Evolutionary conservation across 768 basidiomycete species (phyloP).

Genomic region (Cytidiella melzeri): DNA sequence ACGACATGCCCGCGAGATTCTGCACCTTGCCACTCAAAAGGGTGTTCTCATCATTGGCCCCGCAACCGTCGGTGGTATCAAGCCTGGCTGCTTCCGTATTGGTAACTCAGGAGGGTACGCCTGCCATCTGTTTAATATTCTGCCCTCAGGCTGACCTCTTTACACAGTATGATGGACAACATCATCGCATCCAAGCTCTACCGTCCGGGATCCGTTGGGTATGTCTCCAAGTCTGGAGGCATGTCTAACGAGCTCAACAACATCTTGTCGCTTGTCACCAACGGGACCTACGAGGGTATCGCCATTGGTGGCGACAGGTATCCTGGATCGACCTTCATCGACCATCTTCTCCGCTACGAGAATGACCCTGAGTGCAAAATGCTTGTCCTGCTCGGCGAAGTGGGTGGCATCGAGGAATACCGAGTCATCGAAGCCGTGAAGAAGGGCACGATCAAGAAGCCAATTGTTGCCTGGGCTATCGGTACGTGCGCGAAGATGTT

Average conservation of each 20-base stretch:
- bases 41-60: slow-evolving; percentile 92
- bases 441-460: slow-evolving; percentile 90
- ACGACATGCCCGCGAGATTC: slow-evolving; percentile 92
- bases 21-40: slow-evolving; percentile 81
- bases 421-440: slow-evolving; percentile 98
- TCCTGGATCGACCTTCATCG: slow-evolving; percentile 97
- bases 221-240: slow-evolving; percentile 98
- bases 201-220: slow-evolving; percentile 94
- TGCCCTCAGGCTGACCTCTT: background rate
- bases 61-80: slow-evolving; percentile 98
- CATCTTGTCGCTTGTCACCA: slow-evolving; percentile 92
- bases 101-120: slow-evolving; percentile 95
- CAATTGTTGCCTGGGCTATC: slow-evolving; percentile 99
- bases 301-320: slow-evolving; percentile 99
- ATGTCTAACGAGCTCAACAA: slow-evolving; percentile 99
- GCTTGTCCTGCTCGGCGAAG: slow-evolving; percentile 97
- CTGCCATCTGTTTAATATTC: slow-evolving; percentile 10
- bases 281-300: slow-evolving; percentile 99
- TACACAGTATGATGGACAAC: slow-evolving; percentile 95
- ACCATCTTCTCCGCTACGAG: slow-evolving; percentile 97
- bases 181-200: slow-evolving; percentile 98
- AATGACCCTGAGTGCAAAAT: slow-evolving; percentile 97
- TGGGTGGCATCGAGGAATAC: slow-evolving; percentile 98
- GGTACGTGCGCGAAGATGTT: slow-evolving; percentile 99
- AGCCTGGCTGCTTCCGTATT: slow-evolving; percentile 99